Evolutionary conservation across 345 rosid species (phyloP), one percentile per base, ranked within the genome.

Genomic region (Moringa oleifera): DNA sequence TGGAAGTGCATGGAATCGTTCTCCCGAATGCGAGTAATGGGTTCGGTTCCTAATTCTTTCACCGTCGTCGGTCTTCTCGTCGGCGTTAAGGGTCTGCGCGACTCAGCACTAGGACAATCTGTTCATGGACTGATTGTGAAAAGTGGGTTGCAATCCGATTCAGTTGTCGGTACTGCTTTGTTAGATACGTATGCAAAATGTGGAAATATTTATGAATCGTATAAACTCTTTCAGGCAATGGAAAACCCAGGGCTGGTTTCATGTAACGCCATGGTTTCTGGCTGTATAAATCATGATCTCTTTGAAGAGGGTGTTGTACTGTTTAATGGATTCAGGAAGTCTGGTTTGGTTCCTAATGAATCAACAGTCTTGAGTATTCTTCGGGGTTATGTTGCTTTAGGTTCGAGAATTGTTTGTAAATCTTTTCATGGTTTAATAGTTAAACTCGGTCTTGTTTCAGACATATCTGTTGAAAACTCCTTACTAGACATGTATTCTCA

Each of bases 21-120:
- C 62, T 67, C 77, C 51, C 67, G 12, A 2, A 74, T 83, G 83
- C 70, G 78, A 54, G 6, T 51, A 7, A 60, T 63, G 2, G 74
- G 78, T 25, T 62, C 76, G 25, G 49, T 55, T 31, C 77, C 71
- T 7, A 76, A 83, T 76, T 78, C 85, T n/a, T 76, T 80, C 75
- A 64, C 76, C 55, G 4, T 80, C 52, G 83, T 74, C 19, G 82
- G 79, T 47, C 74, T 63, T 52, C 81, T 83, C 37, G 68, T 78
- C 15, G 59, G 75, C 33, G 37, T 66, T 7, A 66, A 51, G 7
- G 74, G 75, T 56, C 16, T 64, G 55, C 33, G 55, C 0, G 49
- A 68, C 63, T 53, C 21, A 23, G 55, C 23, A 49, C 72, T 76
- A 12, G 65, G 67, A 6, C 69, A 24, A 62, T 67, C 74, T 18